phyloP scores from a whole-genome alignment of 495 filamentous ascomycete species.

The Hypoxylon lienhwacheense region DNA sequence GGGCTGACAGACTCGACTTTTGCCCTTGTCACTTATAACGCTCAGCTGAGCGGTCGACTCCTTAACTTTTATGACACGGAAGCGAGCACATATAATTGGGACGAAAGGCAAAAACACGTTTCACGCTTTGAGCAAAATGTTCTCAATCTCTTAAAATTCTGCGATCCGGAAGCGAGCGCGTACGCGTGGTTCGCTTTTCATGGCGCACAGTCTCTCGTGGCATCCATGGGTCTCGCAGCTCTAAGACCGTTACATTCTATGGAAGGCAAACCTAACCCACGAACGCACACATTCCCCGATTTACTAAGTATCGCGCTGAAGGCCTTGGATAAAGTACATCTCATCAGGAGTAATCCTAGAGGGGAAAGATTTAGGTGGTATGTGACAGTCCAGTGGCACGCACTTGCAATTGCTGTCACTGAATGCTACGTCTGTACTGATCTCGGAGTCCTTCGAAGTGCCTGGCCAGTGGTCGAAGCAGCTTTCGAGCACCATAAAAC shows the following conservation, averaged over 20 bases:
- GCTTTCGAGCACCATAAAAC: slow-evolving; percentile 17
- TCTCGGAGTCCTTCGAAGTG: background rate
- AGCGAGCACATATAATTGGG: background rate
- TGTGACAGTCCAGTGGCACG: slow-evolving; percentile 11
- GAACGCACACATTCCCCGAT: background rate
- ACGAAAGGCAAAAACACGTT: slow-evolving; percentile 1
- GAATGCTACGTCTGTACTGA: slow-evolving; percentile 25
- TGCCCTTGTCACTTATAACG: slow-evolving; percentile 19
- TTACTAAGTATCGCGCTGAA: slow-evolving; percentile 1
- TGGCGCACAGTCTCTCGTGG: slow-evolving; percentile 10
- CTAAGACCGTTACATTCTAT: slow-evolving; percentile 4
- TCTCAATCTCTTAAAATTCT: slow-evolving; percentile 13
- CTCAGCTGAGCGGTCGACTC: slow-evolving; percentile 8
- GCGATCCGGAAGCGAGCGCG: slow-evolving; percentile 18
- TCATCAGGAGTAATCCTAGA: slow-evolving; percentile 13
- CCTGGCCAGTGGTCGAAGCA: slow-evolving; percentile 21
- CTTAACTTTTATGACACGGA: slow-evolving; percentile 7
- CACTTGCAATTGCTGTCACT: slow-evolving; percentile 23
- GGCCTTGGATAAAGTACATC: slow-evolving; percentile 16
- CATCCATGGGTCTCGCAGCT: slow-evolving; percentile 12
- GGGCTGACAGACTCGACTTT: slow-evolving; percentile 19
- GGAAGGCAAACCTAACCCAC: background rate
- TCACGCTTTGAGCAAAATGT: slow-evolving; percentile 12
- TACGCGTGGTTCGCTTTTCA: slow-evolving; percentile 29
- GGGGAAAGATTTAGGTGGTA: slow-evolving; percentile 26